Conservation (phyloP, 2,329 filamentous ascomycete species). For the Fusarium sp. region DNA sequence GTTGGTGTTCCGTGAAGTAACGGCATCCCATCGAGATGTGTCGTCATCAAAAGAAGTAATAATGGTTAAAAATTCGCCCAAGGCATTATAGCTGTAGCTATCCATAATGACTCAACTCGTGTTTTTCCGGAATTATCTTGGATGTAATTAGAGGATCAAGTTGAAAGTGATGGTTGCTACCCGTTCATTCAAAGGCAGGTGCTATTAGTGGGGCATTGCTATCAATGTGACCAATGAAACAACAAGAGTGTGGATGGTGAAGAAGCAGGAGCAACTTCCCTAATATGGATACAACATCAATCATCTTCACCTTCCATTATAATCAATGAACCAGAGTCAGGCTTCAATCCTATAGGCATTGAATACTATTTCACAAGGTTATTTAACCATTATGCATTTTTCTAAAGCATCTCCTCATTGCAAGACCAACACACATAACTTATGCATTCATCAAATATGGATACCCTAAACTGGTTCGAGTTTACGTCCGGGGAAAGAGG, state of each 20-base stretch:
- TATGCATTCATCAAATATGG: background rate
- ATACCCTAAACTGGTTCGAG: background rate
- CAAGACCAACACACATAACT: background rate
- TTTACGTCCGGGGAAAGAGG: background rate
- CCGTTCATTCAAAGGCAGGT: background rate
- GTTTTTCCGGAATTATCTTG: background rate
- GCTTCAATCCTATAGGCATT: background rate
- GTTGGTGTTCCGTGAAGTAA: slow-evolving; percentile 49
- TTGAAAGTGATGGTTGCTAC: background rate
- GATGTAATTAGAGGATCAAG: background rate
- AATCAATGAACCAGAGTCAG: background rate
- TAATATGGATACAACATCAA: too few species aligned
- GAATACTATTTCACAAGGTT: background rate
- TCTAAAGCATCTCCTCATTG: background rate
- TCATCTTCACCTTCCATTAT: background rate
- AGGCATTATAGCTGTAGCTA: background rate
- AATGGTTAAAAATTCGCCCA: background rate
- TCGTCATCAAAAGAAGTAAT: slow-evolving; percentile 47
- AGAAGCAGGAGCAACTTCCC: background rate
- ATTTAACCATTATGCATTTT: background rate
- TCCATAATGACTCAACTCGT: background rate
- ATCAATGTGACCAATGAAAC: slow-evolving; percentile 47
- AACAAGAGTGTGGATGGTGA: background rate
- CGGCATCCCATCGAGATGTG: slow-evolving; percentile 51
- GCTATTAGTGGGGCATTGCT: slow-evolving; percentile 45